A percentile compares a stretch with the other conserved stretches of the same genome.
Evolutionary conservation across 441 rosid species (phyloP).

Genomic region (Jatropha podagrica): DNA sequence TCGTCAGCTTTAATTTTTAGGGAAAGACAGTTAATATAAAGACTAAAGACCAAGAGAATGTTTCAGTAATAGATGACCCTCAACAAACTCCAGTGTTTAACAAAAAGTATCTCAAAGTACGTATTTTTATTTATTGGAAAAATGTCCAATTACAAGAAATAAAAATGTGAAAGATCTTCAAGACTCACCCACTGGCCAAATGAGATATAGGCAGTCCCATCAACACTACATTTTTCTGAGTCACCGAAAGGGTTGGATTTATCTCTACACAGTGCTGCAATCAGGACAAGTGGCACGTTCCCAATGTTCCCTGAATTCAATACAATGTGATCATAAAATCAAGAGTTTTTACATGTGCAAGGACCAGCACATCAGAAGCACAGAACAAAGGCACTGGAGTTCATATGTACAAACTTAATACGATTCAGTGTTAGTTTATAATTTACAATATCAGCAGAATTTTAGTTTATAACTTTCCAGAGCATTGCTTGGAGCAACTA

Average conservation of each 20-base stretch:
- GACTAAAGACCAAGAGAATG: not conserved
- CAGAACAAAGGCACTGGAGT: slow-evolving; percentile 1
- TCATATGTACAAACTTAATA: not conserved
- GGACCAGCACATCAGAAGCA: not conserved
- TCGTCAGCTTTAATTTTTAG: not conserved
- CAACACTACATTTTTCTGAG: slow-evolving; percentile 67
- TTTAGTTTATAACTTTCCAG: not conserved
- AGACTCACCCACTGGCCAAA: slow-evolving; percentile 95
- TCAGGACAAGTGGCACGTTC: slow-evolving; percentile 93
- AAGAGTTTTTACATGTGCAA: slow-evolving; percentile 1
- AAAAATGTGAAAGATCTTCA: not conserved
- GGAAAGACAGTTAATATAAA: not conserved
- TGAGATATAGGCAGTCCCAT: slow-evolving; percentile 93
- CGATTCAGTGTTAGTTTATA: not conserved
- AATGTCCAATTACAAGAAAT: slow-evolving; percentile 10
- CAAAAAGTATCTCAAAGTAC: not conserved
- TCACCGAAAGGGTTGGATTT: slow-evolving; percentile 85
- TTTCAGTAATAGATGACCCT: not conserved
- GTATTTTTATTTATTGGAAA: not conserved
- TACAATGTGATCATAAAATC: slow-evolving; percentile 1
- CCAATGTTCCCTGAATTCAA: slow-evolving; percentile 87
- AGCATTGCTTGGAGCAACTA: not conserved
- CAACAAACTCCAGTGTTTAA: not conserved
- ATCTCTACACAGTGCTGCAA: slow-evolving; percentile 89
- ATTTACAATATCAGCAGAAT: not conserved